Evolutionary conservation across 768 basidiomycete genomes (phyloP), one percentile per base, ranked within the genome.

Genomic region (Lactarius indigo): DNA sequence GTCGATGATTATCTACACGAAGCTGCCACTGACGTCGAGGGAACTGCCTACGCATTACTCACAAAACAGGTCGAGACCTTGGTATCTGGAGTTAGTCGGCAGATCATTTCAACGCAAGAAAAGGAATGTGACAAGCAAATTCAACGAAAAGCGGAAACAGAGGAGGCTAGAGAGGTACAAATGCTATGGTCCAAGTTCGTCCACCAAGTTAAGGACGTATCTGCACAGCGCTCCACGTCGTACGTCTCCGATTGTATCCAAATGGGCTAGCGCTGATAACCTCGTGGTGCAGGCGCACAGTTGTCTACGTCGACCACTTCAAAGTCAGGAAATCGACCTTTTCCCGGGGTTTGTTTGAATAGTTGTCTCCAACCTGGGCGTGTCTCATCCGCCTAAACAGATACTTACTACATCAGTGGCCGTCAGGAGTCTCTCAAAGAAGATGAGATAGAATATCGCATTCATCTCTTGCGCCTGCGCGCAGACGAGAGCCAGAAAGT

Each of bases 91-190:
- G n/a, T 59, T 5, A 18, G 57, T 5, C 26, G 10, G 0, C 39
- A 60, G 6, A 61, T 65, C 17, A 37, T 39, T 13, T 15, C 15
- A 0, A 58, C 59, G 1, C 69, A 70, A 35, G 42, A 55, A 7
- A 57, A 57, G 0, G 64, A 58, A 3, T 61, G 58, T 23, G 33
- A 31, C 9, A 47, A 54, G 39, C 58, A 54, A 30, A 56, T 70
- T 5, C 28, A 17, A 3, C 64, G 47, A 6, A 56, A 65, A 26
- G 20, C 35, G 18, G 57, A 39, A 0, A 26, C 1, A n/a, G 39
- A 70, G 7, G 17, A 35, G 17, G 65, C 30, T 1, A 1, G 30
- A 0, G 18, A 33, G 4, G 30, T 54, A 2, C 13, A 23, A 1
- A 0, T 8, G 20, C n/a, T 54, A 5, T 33, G 44, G 18, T 33